These are phyloP conservation scores for Salicornia ramosissima DNA, from an alignment of 148 eudicot species.

Conservation along the genomic window DNA sequence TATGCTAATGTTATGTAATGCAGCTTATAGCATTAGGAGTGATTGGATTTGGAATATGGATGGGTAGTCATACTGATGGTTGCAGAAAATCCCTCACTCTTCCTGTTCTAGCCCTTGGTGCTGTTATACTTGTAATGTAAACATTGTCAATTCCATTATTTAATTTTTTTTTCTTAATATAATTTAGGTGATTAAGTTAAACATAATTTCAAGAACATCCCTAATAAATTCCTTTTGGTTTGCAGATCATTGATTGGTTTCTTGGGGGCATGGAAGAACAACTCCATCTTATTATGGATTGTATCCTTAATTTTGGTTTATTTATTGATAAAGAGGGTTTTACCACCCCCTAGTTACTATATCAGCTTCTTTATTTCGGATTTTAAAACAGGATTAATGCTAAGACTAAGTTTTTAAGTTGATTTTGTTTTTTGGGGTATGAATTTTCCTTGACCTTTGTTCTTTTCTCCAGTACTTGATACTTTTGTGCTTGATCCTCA, in stretches of 20 bases:
- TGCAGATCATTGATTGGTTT: constrained; percentile 85
- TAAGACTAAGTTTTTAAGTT: no score
- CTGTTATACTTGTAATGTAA: constrained; percentile 74
- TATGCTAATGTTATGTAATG: constrained; percentile 22
- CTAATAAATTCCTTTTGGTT: constrained; percentile 7
- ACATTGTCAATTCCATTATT: constrained; percentile 20
- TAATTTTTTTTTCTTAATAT: neutral
- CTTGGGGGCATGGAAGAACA: constrained; percentile 86
- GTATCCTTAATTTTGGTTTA: constrained; percentile 49
- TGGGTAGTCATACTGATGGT: constrained; percentile 78
- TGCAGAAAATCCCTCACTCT: constrained; percentile 86
- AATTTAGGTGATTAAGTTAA: neutral
- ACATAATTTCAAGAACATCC: neutral
- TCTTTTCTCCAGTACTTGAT: constrained; percentile 58
- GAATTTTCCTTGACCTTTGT: constrained; percentile 25
- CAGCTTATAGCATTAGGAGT: constrained; percentile 78
- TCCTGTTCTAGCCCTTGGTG: constrained; percentile 94
- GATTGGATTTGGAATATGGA: constrained; percentile 82
- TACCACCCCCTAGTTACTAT: no score
- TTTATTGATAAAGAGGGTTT: neutral
- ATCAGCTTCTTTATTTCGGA: no score
- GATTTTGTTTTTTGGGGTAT: neutral
- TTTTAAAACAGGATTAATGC: no score
- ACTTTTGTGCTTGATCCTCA: constrained; percentile 57
- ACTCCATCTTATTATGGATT: constrained; percentile 77